These are phyloP conservation scores for Umbilicaria muhlenbergii DNA, from an alignment of 495 filamentous ascomycete species.

Conservation along the genomic window DNA sequence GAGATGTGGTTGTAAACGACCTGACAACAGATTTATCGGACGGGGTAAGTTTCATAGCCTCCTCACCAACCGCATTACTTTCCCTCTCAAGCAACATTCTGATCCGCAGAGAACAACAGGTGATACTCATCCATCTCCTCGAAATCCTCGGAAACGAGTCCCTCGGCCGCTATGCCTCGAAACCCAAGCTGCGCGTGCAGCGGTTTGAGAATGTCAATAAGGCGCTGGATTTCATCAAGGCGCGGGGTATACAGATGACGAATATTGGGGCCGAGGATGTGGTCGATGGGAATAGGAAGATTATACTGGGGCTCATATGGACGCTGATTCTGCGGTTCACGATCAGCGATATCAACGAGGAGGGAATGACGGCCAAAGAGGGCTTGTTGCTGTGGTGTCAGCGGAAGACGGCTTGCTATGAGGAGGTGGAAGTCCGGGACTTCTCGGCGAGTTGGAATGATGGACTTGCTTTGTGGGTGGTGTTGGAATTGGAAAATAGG, in stretches of 20 bases:
- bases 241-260: constrained; percentile 83
- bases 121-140: constrained; percentile 87
- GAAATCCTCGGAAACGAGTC: constrained; percentile 89
- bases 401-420: constrained; percentile 94
- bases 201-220: constrained; percentile 98
- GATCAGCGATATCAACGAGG: constrained; percentile 95
- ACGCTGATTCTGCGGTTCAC: constrained; percentile 94
- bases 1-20: constrained; percentile 63
- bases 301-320: constrained; percentile 94
- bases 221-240: constrained; percentile 82
- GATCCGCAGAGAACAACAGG: constrained; percentile 30
- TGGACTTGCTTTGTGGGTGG: constrained; percentile 64
- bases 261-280: constrained; percentile 98
- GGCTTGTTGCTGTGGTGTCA: constrained; percentile 94
- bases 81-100: background rate
- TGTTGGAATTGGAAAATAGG: background rate
- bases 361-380: constrained; percentile 96
- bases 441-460: constrained; percentile 96
- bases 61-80: background rate
- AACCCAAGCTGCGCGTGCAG: constrained; percentile 90
- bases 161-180: constrained; percentile 88
- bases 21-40: constrained; percentile 80
- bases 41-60: constrained; percentile 47
- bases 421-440: constrained; percentile 84
- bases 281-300: constrained; percentile 94